Evolutionary conservation across 2,329 filamentous ascomycete genomes (phyloP).

Genomic region (Penicillium thymicola): DNA sequence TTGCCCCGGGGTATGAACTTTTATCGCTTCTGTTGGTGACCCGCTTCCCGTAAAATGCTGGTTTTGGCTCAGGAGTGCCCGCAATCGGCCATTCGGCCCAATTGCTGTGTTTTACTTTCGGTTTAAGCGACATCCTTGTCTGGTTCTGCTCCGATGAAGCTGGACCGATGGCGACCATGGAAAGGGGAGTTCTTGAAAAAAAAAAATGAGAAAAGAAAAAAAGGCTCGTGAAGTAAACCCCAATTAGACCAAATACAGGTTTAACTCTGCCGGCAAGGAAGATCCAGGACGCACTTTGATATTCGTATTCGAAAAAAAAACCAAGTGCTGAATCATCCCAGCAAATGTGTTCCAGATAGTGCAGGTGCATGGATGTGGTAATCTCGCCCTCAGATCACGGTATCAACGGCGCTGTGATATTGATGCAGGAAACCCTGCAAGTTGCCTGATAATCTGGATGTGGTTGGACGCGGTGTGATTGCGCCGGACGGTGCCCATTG

Average conservation of each 20-base stretch:
- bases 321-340: not conserved
- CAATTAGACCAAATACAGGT: not conserved
- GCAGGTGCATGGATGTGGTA: conserved; percentile 4
- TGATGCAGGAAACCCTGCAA: conserved; percentile 13
- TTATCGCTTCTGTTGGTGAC: not conserved
- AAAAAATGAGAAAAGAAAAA: not conserved
- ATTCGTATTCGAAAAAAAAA: not conserved
- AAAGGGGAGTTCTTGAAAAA: not conserved
- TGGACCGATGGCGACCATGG: not conserved
- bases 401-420: conserved; percentile 9
- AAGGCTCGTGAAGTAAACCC: not conserved
- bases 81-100: not conserved
- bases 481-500: conserved; percentile 16
- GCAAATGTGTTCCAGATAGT: not conserved
- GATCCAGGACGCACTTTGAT: not conserved
- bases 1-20: not conserved
- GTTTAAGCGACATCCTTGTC: not conserved
- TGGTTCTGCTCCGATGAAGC: not conserved
- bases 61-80: not conserved
- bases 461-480: conserved; percentile 8
- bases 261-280: not conserved
- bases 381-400: not conserved
- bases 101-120: not conserved
- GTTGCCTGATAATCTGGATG: conserved; percentile 10
- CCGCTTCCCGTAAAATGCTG: conserved; percentile 2